Evolutionary conservation across 2,329 filamentous ascomycete species (phyloP), one percentile per base, ranked within the genome.

Genomic region (Capronia coronata): DNA sequence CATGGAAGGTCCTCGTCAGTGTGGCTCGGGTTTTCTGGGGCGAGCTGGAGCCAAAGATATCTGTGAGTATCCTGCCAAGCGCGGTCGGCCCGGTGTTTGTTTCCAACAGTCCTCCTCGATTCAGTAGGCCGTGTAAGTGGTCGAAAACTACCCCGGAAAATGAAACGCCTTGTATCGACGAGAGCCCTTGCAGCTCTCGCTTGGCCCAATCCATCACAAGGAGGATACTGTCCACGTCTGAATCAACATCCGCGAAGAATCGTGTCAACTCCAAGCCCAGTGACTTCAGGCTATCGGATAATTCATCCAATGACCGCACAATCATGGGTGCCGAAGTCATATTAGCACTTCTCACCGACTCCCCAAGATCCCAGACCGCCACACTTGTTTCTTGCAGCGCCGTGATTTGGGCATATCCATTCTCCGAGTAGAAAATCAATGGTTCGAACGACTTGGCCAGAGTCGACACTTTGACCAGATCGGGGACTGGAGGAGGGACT

Each of bases 201-300:
- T 85, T 85, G 11, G 88, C 87, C 91, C 91, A 96, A 64, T 95
- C 88, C 89, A 97, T 96, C 44, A 94, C 88, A 53, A 93, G 84
- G 29, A 97, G 76, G 59, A 96, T 94, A 52, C 85, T 84, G 65
- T 96, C 91, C 60, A 97, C 86, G 63, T 96, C 91, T 21, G 88
- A 87, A 61, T 96, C 88, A 10, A 97, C 88, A 58, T 90, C 87
- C 44, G 89, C 86, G 66, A 96, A 95, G 72, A 97, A 96, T 62
- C 84, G 83, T 6, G 87, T 94, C 59, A 96, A 78, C 65, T 95
- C 89, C 13, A 89, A 75, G 1, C 88, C 87, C 19, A 97, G 75
- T 2, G 81, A 83, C 68, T 91, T 94, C 54, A 96, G 77, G 47
- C 81, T 89, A 55, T 94, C 88, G 56, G 86, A 90, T 30, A 96